Evolutionary conservation across 2,329 filamentous ascomycete genomes (phyloP), one percentile per base, ranked within the genome.

Genomic region (Calonectria crousiana): DNA sequence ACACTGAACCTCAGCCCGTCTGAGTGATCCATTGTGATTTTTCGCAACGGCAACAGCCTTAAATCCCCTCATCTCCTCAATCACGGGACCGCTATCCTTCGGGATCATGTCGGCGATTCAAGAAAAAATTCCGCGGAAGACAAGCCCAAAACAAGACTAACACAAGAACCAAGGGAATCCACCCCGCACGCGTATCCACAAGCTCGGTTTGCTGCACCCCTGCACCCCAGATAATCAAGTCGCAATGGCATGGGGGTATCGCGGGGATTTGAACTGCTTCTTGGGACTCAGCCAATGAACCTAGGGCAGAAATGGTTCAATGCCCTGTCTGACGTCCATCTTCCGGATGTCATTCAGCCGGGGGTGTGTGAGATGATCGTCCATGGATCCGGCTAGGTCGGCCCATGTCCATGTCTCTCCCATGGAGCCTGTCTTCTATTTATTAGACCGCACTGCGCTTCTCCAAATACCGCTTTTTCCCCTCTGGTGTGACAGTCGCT

Each of bases 171-270:
- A 20, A n/a, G 3, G 56, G 10, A 38, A 34, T 41, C 38, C 56
- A 62, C 56, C 56, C 56, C 56, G 56, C 56, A 62, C 56, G 32
- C 36, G 28, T 36, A 36, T 62, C 56, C 56, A 62, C 56, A 62
- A 18, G 14, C 34, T 28, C 9, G 36, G 56, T 62, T 41, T n/a
- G 26, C 18, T 13, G 23, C 4, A 30, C n/a, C 56, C 56, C 56
- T 62, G 56, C 56, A 62, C 56, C 56, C 56, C 56, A 62, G 56
- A 62, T 62, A 62, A 28, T 28, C 32, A 62, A 34, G 52, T 56
- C 52, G 52, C 20, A 56, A 34, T 56, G 28, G n/a, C 52, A 34
- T 32, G 36, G n/a, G n/a, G 34, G n/a, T 26, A 62, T 41, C 56
- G 34, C 36, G 34, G 32, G 23, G 18, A 23, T 26, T 41, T 6